Conservation (phyloP, 1,284 basidiomycete species). For the Ceratobasidium sp. region DNA sequence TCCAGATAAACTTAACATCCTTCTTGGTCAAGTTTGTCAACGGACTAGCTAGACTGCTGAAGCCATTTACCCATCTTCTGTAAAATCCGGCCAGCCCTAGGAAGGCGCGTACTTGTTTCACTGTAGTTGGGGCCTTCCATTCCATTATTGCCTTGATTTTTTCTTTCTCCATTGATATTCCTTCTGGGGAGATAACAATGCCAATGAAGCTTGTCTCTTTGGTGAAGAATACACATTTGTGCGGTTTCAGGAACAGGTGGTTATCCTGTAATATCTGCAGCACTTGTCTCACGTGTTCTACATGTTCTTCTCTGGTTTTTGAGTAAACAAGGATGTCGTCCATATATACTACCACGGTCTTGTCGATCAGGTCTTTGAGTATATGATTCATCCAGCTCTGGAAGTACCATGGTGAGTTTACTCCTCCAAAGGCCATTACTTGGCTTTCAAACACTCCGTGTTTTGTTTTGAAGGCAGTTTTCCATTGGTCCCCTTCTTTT, state of each 20-base stretch:
- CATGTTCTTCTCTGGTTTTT: slow-evolving; percentile 25
- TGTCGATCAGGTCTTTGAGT: slow-evolving; percentile 26
- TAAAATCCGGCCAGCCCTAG: slow-evolving; percentile 56
- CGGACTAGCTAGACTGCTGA: slow-evolving; percentile 52
- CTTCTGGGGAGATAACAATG: neutral
- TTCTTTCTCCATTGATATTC: slow-evolving; percentile 51
- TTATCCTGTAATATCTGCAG: slow-evolving; percentile 5
- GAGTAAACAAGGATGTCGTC: slow-evolving; percentile 34
- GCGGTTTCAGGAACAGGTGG: slow-evolving; percentile 28
- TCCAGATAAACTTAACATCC: slow-evolving; percentile 49
- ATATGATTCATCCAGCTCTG: slow-evolving; percentile 24
- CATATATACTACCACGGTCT: slow-evolving; percentile 17
- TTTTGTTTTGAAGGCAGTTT: slow-evolving; percentile 41
- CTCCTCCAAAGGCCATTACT: slow-evolving; percentile 45
- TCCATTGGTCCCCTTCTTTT: slow-evolving; percentile 45
- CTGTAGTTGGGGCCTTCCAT: slow-evolving; percentile 54
- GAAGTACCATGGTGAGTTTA: slow-evolving; percentile 23
- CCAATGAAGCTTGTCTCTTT: neutral
- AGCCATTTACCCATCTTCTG: slow-evolving; percentile 45
- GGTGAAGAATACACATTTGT: neutral
- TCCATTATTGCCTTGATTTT: slow-evolving; percentile 54
- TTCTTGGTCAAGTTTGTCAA: slow-evolving; percentile 52
- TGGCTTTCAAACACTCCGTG: slow-evolving; percentile 31
- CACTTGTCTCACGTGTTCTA: slow-evolving; percentile 26
- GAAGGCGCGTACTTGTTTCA: slow-evolving; percentile 55